A percentile compares a stretch with the other conserved stretches of the same genome.
phyloP scores from a whole-genome alignment of 352 stramenopile species.

The Phytophthora hibernalis region DNA sequence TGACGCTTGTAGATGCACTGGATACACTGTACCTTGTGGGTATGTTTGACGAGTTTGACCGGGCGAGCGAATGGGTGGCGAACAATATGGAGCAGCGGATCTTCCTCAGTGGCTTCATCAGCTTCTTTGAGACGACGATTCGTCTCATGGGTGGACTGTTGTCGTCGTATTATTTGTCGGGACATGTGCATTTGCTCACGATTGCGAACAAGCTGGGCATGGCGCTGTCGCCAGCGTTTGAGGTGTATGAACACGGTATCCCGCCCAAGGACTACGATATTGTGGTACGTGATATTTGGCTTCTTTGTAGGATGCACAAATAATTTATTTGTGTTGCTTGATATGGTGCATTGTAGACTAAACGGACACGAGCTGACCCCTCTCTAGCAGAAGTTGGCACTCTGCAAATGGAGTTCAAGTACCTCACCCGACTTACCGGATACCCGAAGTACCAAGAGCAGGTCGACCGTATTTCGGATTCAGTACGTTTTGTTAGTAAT shows the following conservation, averaged over 20 bases:
- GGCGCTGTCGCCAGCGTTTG: conserved; percentile 68
- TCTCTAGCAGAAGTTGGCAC: conserved; percentile 74
- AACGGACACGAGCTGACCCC: conserved; percentile 43
- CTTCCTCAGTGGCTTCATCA: conserved; percentile 68
- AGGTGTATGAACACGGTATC: conserved; percentile 55
- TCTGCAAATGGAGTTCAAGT: conserved; percentile 88
- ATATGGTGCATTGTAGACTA: conserved; percentile 29
- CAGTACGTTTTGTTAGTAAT: conserved; percentile 34
- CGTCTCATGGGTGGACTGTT: conserved; percentile 75
- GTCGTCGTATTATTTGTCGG: conserved; percentile 70
- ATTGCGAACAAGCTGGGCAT: conserved; percentile 71
- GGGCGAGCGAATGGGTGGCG: conserved; percentile 68
- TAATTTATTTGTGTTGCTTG: conserved; percentile 3
- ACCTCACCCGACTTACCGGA: conserved; percentile 65
- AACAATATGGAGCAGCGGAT: conserved; percentile 74
- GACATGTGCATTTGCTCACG: conserved; percentile 62
- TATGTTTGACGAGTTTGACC: conserved; percentile 83
- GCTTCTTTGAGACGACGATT: conserved; percentile 87
- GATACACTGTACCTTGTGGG: conserved; percentile 81
- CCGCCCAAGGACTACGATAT: conserved; percentile 75
- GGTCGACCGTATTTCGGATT: conserved; percentile 75
- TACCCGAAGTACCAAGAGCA: conserved; percentile 69
- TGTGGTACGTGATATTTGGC: conserved; percentile 37
- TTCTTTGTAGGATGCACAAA: background rate
- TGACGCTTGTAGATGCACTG: conserved; percentile 81